phyloP scores from a whole-genome alignment of 805 yeast genomes.

The Myxozyma monticola region DNA sequence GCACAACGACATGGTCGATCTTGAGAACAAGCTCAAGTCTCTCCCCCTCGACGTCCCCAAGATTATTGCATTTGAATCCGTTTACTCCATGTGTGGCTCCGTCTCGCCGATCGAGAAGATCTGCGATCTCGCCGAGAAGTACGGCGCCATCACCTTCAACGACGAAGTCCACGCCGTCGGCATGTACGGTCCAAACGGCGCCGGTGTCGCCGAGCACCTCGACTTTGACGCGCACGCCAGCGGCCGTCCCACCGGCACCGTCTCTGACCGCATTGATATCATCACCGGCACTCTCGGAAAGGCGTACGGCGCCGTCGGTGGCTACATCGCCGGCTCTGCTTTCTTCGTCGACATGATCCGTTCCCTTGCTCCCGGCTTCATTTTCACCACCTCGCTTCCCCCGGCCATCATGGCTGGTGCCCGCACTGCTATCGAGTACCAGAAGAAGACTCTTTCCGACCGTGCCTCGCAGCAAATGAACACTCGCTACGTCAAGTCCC shows the following conservation, averaged over 20 bases:
- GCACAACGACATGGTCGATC: constrained; percentile 83
- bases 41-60: constrained; percentile 90
- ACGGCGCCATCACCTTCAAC: constrained; percentile 93
- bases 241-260: constrained; percentile 61
- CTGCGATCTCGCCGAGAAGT: constrained; percentile 94
- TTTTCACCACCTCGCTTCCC: constrained; percentile 94
- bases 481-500: constrained; percentile 79
- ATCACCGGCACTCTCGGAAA: constrained; percentile 97
- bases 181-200: constrained; percentile 98
- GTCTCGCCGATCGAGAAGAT: constrained; percentile 89
- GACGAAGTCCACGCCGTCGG: constrained; percentile 99
- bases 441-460: constrained; percentile 71
- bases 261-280: constrained; percentile 89
- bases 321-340: constrained; percentile 89
- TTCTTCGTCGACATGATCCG: constrained; percentile 91
- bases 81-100: constrained; percentile 98
- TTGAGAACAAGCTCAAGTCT: constrained; percentile 73
- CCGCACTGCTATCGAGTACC: constrained; percentile 79
- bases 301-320: constrained; percentile 96
- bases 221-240: constrained; percentile 80
- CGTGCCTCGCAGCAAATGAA: constrained; percentile 82
- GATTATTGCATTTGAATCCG: constrained; percentile 94
- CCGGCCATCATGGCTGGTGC: constrained; percentile 99
- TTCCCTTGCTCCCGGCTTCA: constrained; percentile 95
- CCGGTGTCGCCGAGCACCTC: constrained; percentile 97